phyloP scores from a whole-genome alignment of 2,329 filamentous ascomycete genomes.

The Lecanicillium sp. region DNA sequence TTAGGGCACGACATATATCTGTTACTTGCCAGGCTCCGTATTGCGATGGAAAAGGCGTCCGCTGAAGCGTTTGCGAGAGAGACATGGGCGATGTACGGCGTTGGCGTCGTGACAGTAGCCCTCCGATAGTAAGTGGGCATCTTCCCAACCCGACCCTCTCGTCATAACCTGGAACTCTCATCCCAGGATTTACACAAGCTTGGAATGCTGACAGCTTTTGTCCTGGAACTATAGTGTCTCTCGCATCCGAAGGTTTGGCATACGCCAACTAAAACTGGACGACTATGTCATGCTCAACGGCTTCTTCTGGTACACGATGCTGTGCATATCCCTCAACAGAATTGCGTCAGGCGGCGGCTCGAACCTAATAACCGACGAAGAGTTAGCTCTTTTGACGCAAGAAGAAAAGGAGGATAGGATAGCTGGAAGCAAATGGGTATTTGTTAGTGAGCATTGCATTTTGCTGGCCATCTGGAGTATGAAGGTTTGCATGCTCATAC shows the following conservation, averaged over 20 bases:
- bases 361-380: conserved; percentile 6
- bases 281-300: conserved; percentile 8
- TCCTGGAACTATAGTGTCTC: conserved; percentile 1
- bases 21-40: too few relatives aligned
- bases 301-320: conserved; percentile 8
- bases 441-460: conserved; percentile 8
- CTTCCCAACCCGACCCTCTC: neutral
- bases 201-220: too few relatives aligned
- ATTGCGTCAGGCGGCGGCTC: conserved; percentile 7
- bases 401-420: conserved; percentile 3
- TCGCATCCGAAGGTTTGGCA: conserved; percentile 7
- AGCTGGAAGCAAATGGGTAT: conserved; percentile 7
- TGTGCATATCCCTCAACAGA: conserved; percentile 6
- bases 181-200: too few relatives aligned
- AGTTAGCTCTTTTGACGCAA: conserved; percentile 5
- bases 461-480: conserved; percentile 13
- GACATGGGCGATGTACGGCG: conserved; percentile 7
- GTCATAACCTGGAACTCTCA: too few relatives aligned
- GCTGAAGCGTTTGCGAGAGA: conserved; percentile 4
- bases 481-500: conserved; percentile 36
- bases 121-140: conserved; percentile 8
- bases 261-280: conserved; percentile 5
- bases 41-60: conserved; percentile 1
- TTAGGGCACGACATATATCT: too few relatives aligned
- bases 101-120: conserved; percentile 5